phyloP scores from a whole-genome alignment of 2,329 filamentous ascomycete species.

The Fusarium subglutinans region DNA sequence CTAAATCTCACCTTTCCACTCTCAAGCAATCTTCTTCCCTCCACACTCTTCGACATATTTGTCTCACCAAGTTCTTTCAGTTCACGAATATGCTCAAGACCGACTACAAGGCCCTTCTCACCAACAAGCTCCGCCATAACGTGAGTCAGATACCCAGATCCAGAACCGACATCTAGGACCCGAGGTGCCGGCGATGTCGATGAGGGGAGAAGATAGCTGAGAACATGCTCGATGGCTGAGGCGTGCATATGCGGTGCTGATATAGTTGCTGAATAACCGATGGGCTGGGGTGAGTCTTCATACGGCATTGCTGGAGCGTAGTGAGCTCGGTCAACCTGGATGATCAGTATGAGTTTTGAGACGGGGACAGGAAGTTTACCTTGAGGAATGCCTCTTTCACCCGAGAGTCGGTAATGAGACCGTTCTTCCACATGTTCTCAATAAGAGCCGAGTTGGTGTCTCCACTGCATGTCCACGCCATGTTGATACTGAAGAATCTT shows the following conservation, averaged over 20 bases:
- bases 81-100: conserved; percentile 76
- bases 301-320: conserved; percentile 80
- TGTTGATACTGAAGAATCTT: conserved; percentile 52
- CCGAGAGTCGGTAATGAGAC: conserved; percentile 74
- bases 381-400: conserved; percentile 84
- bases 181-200: conserved; percentile 52
- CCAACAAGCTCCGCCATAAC: conserved; percentile 83
- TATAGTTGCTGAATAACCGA: conserved; percentile 66
- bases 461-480: conserved; percentile 93
- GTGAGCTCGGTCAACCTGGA: conserved; percentile 85
- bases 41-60: conserved; percentile 72
- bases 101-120: conserved; percentile 64
- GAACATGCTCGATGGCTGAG: conserved; percentile 59
- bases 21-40: conserved; percentile 68
- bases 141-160: conserved; percentile 86
- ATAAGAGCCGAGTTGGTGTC: conserved; percentile 78
- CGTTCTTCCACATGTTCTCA: conserved; percentile 76
- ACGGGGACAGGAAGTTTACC: conserved; percentile 52
- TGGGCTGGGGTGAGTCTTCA: conserved; percentile 63
- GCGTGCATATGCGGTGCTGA: conserved; percentile 71
- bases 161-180: conserved; percentile 78
- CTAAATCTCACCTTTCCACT: conserved; percentile 75
- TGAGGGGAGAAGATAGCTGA: conserved; percentile 55
- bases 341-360: not conserved
- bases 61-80: conserved; percentile 68